Evolutionary conservation across 441 rosid species (phyloP), one percentile per base, ranked within the genome.

Genomic region (Gossypium trilobum): DNA sequence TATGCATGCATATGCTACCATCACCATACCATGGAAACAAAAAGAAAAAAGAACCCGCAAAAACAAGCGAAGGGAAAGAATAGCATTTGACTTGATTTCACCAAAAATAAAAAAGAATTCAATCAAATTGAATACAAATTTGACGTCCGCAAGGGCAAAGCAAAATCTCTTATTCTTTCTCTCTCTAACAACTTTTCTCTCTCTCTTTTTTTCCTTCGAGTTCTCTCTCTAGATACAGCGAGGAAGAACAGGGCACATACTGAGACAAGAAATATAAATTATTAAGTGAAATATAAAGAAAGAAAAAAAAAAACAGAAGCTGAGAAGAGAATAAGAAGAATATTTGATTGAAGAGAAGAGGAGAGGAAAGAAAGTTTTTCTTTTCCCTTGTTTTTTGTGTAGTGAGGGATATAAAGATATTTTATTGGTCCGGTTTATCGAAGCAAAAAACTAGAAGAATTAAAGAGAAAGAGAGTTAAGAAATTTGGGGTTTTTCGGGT

Each of bases 111-210:
- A 57, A 20, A 11, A 57, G 13, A 22, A 23, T 84, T 88, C 81
- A 89, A 91, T 84, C 84, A n/a, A 80, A 91, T 90, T 84, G 86
- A 88, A 91, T 84, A 80, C 79, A 86, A 77, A 65, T 86, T 90
- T 93, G 97, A 90, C 97, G 95, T 91, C 98, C 98, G 97, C 93
- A 87, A 57, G 92, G 89, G 78, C 66, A 71, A 22, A 89, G 75
- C 80, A 46, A 46, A 59, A 54, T 63, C 72, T 25, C 73, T 8
- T 81, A 74, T 73, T 77, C 79, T 79, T 75, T 74, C 5, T 42
- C 39, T 31, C 36, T 31, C 36, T 31, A 31, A 5, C 5, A 31
- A 0, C 1, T 50, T 85, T 90, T 85, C 86, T 84, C 89, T 85
- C 0, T 29, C 33, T 4, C 5, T 29, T 0, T 31, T 31, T 31